Evolutionary conservation across 352 stramenopile genomes (phyloP).

Genomic region (Phytophthora boehmeriae): DNA sequence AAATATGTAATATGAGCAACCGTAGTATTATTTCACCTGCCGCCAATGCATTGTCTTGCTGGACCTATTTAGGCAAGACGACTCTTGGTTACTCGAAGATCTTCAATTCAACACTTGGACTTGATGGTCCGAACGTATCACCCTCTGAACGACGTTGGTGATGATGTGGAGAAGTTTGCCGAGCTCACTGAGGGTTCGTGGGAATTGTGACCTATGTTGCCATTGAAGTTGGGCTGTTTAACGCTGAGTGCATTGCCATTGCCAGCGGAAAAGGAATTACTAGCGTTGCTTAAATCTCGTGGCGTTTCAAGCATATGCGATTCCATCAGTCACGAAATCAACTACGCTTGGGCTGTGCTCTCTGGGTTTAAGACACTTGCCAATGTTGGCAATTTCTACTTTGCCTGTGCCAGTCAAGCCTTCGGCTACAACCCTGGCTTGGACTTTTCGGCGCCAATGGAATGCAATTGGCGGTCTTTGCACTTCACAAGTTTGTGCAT

Average conservation of each 20-base stretch:
- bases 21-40: slow-evolving; percentile 34
- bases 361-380: slow-evolving; percentile 74
- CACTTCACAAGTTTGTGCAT: slow-evolving; percentile 77
- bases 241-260: neutral
- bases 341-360: slow-evolving; percentile 73
- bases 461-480: slow-evolving; percentile 72
- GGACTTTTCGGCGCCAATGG: slow-evolving; percentile 72
- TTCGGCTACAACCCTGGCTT: slow-evolving; percentile 73
- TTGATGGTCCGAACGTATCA: slow-evolving; percentile 40
- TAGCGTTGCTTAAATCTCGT: slow-evolving; percentile 63
- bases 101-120: slow-evolving; percentile 3
- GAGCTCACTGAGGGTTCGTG: slow-evolving; percentile 50
- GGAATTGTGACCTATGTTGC: neutral
- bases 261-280: slow-evolving; percentile 67
- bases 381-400: slow-evolving; percentile 79
- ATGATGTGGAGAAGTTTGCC: slow-evolving; percentile 1
- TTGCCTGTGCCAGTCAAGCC: slow-evolving; percentile 62
- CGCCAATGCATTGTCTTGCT: neutral
- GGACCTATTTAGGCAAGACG: slow-evolving; percentile 1
- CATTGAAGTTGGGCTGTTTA: slow-evolving; percentile 6
- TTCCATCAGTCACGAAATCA: slow-evolving; percentile 77
- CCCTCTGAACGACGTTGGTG: slow-evolving; percentile 22
- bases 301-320: slow-evolving; percentile 72
- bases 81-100: slow-evolving; percentile 19
- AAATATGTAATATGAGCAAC: slow-evolving; percentile 60